phyloP scores from a whole-genome alignment of 345 rosid species.

The Eucalyptus regnans region DNA sequence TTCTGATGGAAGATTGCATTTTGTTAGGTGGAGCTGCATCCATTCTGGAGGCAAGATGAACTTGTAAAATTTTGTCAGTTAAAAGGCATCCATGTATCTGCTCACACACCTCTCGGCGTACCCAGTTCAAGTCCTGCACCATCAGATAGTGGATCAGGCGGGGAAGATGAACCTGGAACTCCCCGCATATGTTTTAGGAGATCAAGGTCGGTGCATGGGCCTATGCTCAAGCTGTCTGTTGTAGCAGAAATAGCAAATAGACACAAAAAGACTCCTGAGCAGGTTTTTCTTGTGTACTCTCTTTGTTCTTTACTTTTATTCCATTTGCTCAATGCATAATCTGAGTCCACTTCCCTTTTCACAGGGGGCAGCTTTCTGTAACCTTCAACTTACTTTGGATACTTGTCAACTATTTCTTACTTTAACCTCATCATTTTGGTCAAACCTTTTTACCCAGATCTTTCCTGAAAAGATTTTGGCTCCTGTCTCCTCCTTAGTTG shows the following conservation, averaged over 20 bases:
- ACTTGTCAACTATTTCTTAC: not conserved
- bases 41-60: constrained; percentile 65
- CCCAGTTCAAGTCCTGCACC: constrained; percentile 39
- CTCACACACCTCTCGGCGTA: constrained; percentile 61
- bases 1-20: not conserved
- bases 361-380: not conserved
- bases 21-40: constrained; percentile 50
- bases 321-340: not conserved
- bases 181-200: constrained; percentile 54
- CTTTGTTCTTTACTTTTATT: not conserved
- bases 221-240: constrained; percentile 50
- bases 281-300: constrained; percentile 13
- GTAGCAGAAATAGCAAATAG: constrained; percentile 42
- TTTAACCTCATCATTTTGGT: not conserved
- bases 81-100: constrained; percentile 55
- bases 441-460: not conserved
- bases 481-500: not conserved
- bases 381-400: not conserved
- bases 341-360: not conserved
- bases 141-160: constrained; percentile 51
- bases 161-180: constrained; percentile 63
- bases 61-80: constrained; percentile 46
- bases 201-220: constrained; percentile 59
- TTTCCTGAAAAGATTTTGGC: not conserved
- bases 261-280: constrained; percentile 47